Base-by-base conservation (phyloP, 2,329 filamentous ascomycete genomes). In the Sporothrix brunneoviolacea region DNA sequence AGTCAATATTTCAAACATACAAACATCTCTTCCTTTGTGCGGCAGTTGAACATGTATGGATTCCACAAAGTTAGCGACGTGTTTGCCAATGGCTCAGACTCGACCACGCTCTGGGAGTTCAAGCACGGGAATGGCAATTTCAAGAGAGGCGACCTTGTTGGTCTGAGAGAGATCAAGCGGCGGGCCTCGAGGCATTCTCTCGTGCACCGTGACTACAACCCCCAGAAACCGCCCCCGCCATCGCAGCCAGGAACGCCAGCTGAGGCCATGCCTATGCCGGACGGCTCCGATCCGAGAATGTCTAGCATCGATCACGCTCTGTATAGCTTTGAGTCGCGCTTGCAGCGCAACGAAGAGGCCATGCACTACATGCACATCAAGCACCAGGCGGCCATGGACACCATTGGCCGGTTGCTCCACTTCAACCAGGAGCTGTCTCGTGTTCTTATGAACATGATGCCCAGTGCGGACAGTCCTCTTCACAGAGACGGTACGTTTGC, bases 31-130 rank as follows among this genome's bases (percentile, higher is more conserved):
- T 97, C 93, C 1, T 98, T 98, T 66, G 93, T 98, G 44, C 83
- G 93, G 43, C 93, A 98, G 70, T 72, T 98, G 45, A 98, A 98
- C 65, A 98, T 98, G 93, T 98, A 98, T 61, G 93, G 93, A 7
- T 98, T 98, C 68, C 93, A 98, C 66, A 98, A 98, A 86, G 93
- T 97, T 61, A 96, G 93, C 72, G 93, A 98, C 66, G 93, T 97
- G 19, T 98, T 97, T 64, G 91, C 97, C 66, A 95, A 90, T 4
- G 90, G 89, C 2, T 91, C 87, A 38, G 93, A 97, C 62, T 90
- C 90, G 18, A 90, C 91, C 1, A 90, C 93, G 1, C 73, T 98
- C 27, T 98, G 93, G 93, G 93, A 98, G 65, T 98, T 98, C 68
- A 97, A 96, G 68, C 93, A 98, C 64, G 93, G 93, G 48, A 94